Conservation (phyloP, 768 basidiomycete genomes). For the Suillus brevipes region DNA sequence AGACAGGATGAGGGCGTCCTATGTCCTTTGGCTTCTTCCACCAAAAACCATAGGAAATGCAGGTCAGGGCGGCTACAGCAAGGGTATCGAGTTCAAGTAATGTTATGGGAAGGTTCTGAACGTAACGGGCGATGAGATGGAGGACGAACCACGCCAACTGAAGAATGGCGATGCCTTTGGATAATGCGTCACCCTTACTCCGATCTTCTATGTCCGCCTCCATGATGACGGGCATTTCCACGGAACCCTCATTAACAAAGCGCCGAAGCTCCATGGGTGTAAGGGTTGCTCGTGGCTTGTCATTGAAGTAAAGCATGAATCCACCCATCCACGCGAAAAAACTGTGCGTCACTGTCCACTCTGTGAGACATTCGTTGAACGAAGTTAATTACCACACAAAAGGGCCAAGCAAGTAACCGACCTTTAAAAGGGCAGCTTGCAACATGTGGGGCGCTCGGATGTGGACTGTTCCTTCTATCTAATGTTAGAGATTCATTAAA, state of each 20-base stretch:
- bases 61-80: slow-evolving; percentile 33
- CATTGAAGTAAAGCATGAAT: slow-evolving; percentile 13
- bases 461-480: not conserved
- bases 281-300: slow-evolving; percentile 6
- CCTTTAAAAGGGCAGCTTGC: not conserved
- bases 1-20: slow-evolving; percentile 11
- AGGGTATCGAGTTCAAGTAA: slow-evolving; percentile 41
- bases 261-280: not conserved
- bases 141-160: slow-evolving; percentile 39
- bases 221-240: slow-evolving; percentile 5
- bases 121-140: slow-evolving; percentile 29
- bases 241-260: not conserved
- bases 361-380: not conserved
- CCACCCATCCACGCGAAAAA: slow-evolving; percentile 25
- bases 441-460: not conserved
- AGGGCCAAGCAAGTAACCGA: not conserved
- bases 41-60: slow-evolving; percentile 36
- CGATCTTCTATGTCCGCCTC: slow-evolving; percentile 22
- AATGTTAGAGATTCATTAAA: not conserved
- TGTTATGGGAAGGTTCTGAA: slow-evolving; percentile 30
- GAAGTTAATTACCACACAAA: not conserved
- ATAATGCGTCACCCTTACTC: slow-evolving; percentile 35
- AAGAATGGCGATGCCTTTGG: slow-evolving; percentile 34
- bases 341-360: slow-evolving; percentile 13
- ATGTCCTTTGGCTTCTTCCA: slow-evolving; percentile 42